Conservation (phyloP, 2,329 filamentous ascomycete species). For the Alternaria postmessia region DNA sequence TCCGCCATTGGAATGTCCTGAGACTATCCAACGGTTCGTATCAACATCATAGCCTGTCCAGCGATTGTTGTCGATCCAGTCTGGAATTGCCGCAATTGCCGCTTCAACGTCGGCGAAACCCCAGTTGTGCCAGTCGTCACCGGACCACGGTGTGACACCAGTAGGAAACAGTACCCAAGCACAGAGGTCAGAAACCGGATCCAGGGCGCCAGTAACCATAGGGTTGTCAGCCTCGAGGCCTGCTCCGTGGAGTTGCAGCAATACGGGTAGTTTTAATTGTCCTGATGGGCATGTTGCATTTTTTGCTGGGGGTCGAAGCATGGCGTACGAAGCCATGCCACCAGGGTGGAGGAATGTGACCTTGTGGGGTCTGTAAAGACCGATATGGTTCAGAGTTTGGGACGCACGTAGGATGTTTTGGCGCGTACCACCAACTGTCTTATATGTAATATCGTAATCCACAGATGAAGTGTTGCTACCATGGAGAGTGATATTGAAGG, state of each 20-base stretch:
- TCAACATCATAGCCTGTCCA: slow-evolving; percentile 61
- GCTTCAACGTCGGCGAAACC: slow-evolving; percentile 65
- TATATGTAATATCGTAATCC: slow-evolving; percentile 40
- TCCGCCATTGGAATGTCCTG: slow-evolving; percentile 68
- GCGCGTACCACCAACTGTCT: slow-evolving; percentile 13
- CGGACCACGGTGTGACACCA: slow-evolving; percentile 66
- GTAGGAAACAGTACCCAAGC: slow-evolving; percentile 65
- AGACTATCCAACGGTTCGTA: slow-evolving; percentile 60
- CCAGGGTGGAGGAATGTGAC: slow-evolving; percentile 64
- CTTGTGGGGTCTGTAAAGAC: slow-evolving; percentile 58
- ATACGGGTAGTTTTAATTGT: slow-evolving; percentile 53
- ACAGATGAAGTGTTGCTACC: slow-evolving; percentile 34
- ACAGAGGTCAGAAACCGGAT: slow-evolving; percentile 60
- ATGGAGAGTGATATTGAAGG: slow-evolving; percentile 45
- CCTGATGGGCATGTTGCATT: slow-evolving; percentile 43
- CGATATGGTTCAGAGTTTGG: slow-evolving; percentile 35
- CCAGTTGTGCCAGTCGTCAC: slow-evolving; percentile 69
- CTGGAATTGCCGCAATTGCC: slow-evolving; percentile 58
- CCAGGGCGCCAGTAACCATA: slow-evolving; percentile 57
- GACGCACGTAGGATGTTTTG: slow-evolving; percentile 32
- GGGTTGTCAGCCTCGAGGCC: slow-evolving; percentile 63
- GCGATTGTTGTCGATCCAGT: slow-evolving; percentile 58
- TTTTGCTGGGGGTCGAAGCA: slow-evolving; percentile 62
- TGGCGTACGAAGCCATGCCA: slow-evolving; percentile 64
- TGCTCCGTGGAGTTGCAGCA: slow-evolving; percentile 64